Conservation (phyloP, 148 eudicot genomes). For the Mesembryanthemum crystallinum region DNA sequence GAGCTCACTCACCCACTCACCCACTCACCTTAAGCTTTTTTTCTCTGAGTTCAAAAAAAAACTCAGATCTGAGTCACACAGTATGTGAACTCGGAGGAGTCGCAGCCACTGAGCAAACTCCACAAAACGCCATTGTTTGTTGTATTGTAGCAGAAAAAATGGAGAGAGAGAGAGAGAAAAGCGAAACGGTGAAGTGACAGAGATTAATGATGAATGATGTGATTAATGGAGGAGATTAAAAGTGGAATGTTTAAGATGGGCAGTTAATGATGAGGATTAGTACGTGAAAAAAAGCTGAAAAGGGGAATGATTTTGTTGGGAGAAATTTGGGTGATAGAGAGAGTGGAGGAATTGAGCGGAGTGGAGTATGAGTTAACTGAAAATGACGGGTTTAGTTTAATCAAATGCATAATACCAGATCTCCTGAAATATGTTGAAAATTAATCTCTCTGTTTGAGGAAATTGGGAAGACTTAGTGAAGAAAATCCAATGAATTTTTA, state of each 20-base stretch:
- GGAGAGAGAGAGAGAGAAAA: constrained; percentile 13
- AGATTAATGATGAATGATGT: not conserved
- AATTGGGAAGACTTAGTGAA: no score
- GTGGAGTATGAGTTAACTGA: not conserved
- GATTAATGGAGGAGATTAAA: not conserved
- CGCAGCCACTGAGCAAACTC: not conserved
- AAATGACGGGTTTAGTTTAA: no score
- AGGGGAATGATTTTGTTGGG: not conserved
- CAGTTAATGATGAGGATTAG: not conserved
- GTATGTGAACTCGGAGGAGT: not conserved
- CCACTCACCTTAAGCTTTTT: not conserved
- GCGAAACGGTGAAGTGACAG: not conserved
- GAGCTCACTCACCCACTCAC: no score
- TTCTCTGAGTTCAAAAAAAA: not conserved
- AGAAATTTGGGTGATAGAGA: not conserved
- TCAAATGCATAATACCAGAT: no score
- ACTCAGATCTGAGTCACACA: constrained; percentile 23
- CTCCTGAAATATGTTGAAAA: no score
- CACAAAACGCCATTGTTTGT: no score
- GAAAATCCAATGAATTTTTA: no score
- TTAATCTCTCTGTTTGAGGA: no score
- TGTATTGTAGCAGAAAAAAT: constrained; percentile 9
- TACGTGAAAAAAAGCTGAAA: not conserved
- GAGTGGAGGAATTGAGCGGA: not conserved
- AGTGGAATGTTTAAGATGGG: not conserved